Evolutionary conservation across 371 early-diverging fungal genomes (phyloP), one percentile per base, ranked within the genome.

Genomic region (Dinochytrium kinnereticum): DNA sequence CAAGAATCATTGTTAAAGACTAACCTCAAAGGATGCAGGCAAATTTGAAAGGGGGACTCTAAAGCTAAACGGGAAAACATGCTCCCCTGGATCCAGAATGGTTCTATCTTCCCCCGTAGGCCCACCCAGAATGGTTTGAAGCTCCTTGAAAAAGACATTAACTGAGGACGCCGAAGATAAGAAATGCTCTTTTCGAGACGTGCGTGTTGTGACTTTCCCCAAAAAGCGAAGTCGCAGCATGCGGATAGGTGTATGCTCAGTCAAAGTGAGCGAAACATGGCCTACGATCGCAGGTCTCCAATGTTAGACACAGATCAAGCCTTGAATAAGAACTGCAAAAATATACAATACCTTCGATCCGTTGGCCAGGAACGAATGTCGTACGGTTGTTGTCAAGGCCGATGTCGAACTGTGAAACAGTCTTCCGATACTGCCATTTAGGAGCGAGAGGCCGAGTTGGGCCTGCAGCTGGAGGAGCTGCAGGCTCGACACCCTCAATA

Each of bases 1-100:
- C 49, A n/a, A n/a, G n/a, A n/a, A n/a, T n/a, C n/a, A n/a, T n/a
- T n/a, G n/a, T n/a, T n/a, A n/a, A 13, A 38, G 31, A 70, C n/a
- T 33, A 70, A 53, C 55, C 55, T 73, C 80, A 57, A 77, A 82
- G 7, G 82, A 80, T n/a, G 82, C 71, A 24, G 82, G 82, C 17
- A 82, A 59, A n/a, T 50, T 59, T 15, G 81, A 40, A 0, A 78
- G 66, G 0, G 82, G 82, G n/a, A 82, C 71, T 44, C 82, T 51
- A 57, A 82, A 82, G 10, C 72, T 65, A 40, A 82, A 82, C 7
- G 81, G 81, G 51, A 50, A 82, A 10, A 53, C 69, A 59, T 80
- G 59, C n/a, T 75, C 75, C 1, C 80, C 80, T 10, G 68, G 70
- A 17, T 39, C 31, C 15, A 80, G 21, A 34, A 28, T 2, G 64